A percentile compares a stretch with the other conserved stretches of the same genome.
Evolutionary conservation across 768 basidiomycete genomes (phyloP).

Genomic region (Dioszegia hungarica): DNA sequence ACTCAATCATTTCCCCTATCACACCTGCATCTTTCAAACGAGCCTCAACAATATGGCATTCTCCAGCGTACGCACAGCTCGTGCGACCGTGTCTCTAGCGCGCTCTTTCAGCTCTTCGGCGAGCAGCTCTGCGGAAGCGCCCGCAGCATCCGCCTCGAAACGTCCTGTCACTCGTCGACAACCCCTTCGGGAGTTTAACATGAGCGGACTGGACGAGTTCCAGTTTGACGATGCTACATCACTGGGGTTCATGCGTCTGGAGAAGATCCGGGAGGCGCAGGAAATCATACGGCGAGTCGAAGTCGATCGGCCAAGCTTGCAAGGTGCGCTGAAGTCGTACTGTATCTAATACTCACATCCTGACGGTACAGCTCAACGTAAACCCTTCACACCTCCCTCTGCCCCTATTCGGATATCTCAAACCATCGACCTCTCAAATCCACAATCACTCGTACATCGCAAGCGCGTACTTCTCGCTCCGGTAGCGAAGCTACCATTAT

Average conservation of each 20-base stretch:
- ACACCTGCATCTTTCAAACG: too few species aligned
- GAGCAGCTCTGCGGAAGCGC: not conserved
- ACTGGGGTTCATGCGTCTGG: conserved; percentile 66
- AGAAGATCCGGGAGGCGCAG: conserved; percentile 67
- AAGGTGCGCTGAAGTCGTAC: conserved; percentile 56
- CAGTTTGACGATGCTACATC: conserved; percentile 63
- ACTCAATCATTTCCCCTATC: too few species aligned
- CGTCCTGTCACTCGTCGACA: not conserved
- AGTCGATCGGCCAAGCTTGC: conserved; percentile 79
- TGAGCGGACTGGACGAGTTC: conserved; percentile 23
- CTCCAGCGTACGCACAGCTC: not conserved
- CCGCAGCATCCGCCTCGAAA: not conserved
- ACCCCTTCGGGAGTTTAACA: conserved; percentile 9
- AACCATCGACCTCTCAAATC: conserved; percentile 62
- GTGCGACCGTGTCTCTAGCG: not conserved
- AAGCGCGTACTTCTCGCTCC: conserved; percentile 73
- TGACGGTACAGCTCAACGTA: conserved; percentile 62
- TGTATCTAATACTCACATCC: not conserved
- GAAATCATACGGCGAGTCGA: conserved; percentile 81
- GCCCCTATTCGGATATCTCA: conserved; percentile 55
- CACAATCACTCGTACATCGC: conserved; percentile 65
- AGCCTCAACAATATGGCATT: too few species aligned
- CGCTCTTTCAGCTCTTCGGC: not conserved
- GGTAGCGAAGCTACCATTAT: conserved; percentile 67
- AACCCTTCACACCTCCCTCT: conserved; percentile 67